Base-by-base conservation (phyloP, 768 basidiomycete species). In the Psilocybe azurescens region DNA sequence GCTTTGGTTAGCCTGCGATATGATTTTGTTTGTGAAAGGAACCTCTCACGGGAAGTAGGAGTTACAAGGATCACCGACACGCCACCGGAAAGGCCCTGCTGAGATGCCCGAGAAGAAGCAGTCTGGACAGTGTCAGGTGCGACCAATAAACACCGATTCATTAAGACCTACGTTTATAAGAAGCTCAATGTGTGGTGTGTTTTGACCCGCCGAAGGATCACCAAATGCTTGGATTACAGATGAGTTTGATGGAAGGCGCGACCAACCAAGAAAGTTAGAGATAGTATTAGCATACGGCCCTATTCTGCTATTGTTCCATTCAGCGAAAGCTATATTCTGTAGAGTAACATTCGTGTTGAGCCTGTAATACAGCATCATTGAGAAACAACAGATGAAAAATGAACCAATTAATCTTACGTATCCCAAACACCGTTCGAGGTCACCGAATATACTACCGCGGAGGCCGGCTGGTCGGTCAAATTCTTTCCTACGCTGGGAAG, bases 401-500 rank as follows among this genome's bases (percentile, higher is more conserved):
- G 11, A 13, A 48, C 7, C 8, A 28, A 24, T 0, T 24, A 50
- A 9, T 6, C 28, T 30, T 7, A 50, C 28, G n/a, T 14, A 3
- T 50, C 18, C 28, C 48, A 50, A 24, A 4, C n/a, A 11, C 69
- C 61, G 16, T 66, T 74, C 7, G 72, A 67, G 29, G 65, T 74
- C 5, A 71, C 71, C 7, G 64, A 59, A 67, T 68, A 79, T 20
- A 58, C 33, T 5, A 71, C 65, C 3, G 65, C 54, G 6, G 72
- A 58, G 2, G 71, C 59, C 1, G 75, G 68, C 44, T 79, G 78
- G 57, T 77, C 78, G 14, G 72, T 70, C 3, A 79, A 63, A 60
- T 80, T 77, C 59, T 73, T 69, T 9, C 79, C 79, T 7, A 80
- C 79, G 50, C 71, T 70, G 2, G 78, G 79, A 14, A 75, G 65